phyloP scores from a whole-genome alignment of 2,329 filamentous ascomycete species.

The Fusarium mexicanum region DNA sequence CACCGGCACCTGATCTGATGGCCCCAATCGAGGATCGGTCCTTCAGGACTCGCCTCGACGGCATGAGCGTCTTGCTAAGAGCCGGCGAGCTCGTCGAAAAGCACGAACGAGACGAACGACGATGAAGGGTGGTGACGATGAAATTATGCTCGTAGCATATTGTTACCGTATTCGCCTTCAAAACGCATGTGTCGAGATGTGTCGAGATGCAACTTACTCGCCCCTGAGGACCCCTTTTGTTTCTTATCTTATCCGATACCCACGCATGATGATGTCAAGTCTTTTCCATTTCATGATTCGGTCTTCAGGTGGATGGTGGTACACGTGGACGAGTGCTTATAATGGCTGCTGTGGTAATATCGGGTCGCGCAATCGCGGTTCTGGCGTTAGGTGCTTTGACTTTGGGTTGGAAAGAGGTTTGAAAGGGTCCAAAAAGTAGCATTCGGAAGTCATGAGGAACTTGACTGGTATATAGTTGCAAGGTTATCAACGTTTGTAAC shows the following conservation, averaged over 20 bases:
- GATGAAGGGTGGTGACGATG: conserved; percentile 2
- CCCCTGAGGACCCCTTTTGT: neutral
- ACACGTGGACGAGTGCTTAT: neutral
- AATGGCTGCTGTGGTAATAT: conserved; percentile 21
- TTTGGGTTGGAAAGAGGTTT: neutral
- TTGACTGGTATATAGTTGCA: neutral
- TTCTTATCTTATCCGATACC: conserved; percentile 34
- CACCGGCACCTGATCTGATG: conserved; percentile 35
- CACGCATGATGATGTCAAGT: conserved; percentile 27
- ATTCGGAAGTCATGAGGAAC: neutral
- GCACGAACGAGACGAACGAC: conserved; percentile 41
- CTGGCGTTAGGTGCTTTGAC: conserved; percentile 18
- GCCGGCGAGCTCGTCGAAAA: conserved; percentile 69
- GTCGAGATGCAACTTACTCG: neutral
- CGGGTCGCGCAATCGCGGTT: conserved; percentile 8
- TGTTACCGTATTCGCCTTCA: neutral
- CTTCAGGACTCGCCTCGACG: conserved; percentile 55
- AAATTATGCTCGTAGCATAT: neutral
- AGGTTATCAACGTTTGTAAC: neutral
- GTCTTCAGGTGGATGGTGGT: conserved; percentile 1
- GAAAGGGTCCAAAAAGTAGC: conserved; percentile 4
- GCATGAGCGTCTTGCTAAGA: conserved; percentile 66
- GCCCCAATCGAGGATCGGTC: conserved; percentile 35
- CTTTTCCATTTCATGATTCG: conserved; percentile 6
- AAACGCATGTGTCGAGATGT: neutral